Evolutionary conservation across 495 filamentous ascomycete species (phyloP).

Genomic region (Rhypophila decipiens): DNA sequence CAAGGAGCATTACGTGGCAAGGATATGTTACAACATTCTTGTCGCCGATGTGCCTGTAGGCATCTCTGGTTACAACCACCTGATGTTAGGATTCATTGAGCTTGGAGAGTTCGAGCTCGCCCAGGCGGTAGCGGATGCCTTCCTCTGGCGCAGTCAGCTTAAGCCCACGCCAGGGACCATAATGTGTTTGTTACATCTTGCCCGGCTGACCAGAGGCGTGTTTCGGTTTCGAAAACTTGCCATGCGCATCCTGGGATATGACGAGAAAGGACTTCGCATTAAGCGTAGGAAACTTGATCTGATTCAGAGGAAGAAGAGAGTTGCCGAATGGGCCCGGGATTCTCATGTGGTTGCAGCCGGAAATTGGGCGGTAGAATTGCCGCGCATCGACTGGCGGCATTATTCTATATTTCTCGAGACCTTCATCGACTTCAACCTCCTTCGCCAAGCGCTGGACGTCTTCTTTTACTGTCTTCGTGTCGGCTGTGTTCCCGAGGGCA

Average conservation of each 20-base stretch:
- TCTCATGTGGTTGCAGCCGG: conserved; percentile 5
- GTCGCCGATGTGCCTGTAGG: conserved; percentile 49
- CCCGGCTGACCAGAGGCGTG: conserved; percentile 32
- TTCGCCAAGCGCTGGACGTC: conserved; percentile 27
- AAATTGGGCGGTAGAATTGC: conserved; percentile 21
- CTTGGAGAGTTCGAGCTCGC: conserved; percentile 45
- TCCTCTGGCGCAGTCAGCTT: conserved; percentile 39
- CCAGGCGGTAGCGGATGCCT: conserved; percentile 46
- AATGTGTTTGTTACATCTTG: conserved; percentile 50
- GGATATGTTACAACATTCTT: conserved; percentile 64
- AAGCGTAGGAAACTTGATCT: conserved; percentile 8
- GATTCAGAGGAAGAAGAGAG: neutral
- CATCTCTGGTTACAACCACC: conserved; percentile 58
- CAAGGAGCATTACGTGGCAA: conserved; percentile 35
- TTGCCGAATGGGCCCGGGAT: conserved; percentile 13
- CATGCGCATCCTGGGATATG: conserved; percentile 28
- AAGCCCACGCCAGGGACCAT: conserved; percentile 49
- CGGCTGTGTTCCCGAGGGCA: conserved; percentile 11
- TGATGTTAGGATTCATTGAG: conserved; percentile 53
- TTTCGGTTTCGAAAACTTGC: conserved; percentile 35
- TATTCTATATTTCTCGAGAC: conserved; percentile 33
- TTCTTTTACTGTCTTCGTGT: conserved; percentile 28
- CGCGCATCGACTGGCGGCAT: conserved; percentile 14
- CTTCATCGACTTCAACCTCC: conserved; percentile 28
- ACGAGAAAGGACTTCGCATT: conserved; percentile 18